Conservation (phyloP, 345 rosid genomes). For the Fremontodendron californicum region DNA sequence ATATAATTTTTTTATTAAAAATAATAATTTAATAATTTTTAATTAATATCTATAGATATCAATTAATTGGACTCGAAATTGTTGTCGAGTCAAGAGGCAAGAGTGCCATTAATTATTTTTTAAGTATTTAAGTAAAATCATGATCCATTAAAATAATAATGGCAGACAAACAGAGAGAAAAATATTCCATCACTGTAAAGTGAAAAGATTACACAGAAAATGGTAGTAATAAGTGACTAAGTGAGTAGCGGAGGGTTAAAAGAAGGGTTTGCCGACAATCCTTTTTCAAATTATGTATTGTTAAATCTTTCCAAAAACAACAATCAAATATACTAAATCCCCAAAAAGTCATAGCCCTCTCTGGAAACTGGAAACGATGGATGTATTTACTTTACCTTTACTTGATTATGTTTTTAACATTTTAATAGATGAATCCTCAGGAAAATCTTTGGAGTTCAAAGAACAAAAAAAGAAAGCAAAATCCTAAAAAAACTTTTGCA, state of each 20-base stretch:
- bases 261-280: conserved; percentile 59
- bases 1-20: no score
- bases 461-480: no score
- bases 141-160: conserved; percentile 2
- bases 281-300: conserved; percentile 29
- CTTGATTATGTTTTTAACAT: background rate
- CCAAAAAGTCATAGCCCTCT: background rate
- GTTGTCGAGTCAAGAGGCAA: background rate
- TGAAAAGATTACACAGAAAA: conserved; percentile 1
- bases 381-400: background rate
- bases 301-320: background rate
- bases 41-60: no score
- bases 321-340: background rate
- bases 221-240: background rate
- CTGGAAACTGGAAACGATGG: background rate
- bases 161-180: conserved; percentile 29
- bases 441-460: no score
- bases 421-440: no score
- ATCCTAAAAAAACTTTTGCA: no score
- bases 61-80: no score
- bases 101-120: background rate
- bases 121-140: background rate
- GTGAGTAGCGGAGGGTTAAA: conserved; percentile 3
- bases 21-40: no score
- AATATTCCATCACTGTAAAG: conserved; percentile 13